phyloP scores from a whole-genome alignment of 179 eudicot genomes.

The Actinidia chinensis region DNA sequence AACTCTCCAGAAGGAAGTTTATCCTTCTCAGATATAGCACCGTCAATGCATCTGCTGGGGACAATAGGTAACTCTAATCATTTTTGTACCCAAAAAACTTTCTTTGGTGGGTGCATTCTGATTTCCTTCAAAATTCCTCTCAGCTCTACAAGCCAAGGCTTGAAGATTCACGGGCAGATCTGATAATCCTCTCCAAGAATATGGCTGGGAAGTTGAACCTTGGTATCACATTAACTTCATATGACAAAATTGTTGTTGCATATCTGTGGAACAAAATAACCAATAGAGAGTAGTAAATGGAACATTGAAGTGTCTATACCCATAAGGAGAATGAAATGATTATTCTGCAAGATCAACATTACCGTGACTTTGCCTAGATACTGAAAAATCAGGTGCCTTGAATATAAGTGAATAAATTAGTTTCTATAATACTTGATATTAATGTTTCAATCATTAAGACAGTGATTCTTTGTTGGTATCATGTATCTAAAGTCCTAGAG shows the following conservation, averaged over 20 bases:
- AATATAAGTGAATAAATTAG: background rate
- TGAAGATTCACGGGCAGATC: conserved; percentile 96
- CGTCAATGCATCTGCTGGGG: conserved; percentile 23
- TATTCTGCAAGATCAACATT: background rate
- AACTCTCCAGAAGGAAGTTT: conserved; percentile 34
- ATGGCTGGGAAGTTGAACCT: conserved; percentile 90
- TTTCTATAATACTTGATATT: no score
- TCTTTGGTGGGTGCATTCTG: conserved; percentile 34
- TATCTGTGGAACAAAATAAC: conserved; percentile 44
- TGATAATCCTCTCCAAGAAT: conserved; percentile 90
- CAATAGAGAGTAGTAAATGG: conserved; percentile 1
- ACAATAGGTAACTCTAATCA: conserved; percentile 27
- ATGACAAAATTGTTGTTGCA: conserved; percentile 54
- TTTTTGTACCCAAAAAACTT: conserved; percentile 22
- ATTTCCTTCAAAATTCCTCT: conserved; percentile 53
- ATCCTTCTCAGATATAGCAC: conserved; percentile 29
- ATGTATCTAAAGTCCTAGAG: background rate
- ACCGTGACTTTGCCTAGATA: background rate
- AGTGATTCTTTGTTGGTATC: no score
- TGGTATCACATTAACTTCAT: conserved; percentile 96
- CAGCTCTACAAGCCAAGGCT: conserved; percentile 92
- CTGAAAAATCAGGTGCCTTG: no score
- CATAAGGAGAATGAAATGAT: background rate
- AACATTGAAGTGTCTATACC: background rate
- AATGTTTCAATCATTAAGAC: no score